phyloP scores from a whole-genome alignment of 169 alveolate genomes.

The Plasmodium cynomolgi region DNA sequence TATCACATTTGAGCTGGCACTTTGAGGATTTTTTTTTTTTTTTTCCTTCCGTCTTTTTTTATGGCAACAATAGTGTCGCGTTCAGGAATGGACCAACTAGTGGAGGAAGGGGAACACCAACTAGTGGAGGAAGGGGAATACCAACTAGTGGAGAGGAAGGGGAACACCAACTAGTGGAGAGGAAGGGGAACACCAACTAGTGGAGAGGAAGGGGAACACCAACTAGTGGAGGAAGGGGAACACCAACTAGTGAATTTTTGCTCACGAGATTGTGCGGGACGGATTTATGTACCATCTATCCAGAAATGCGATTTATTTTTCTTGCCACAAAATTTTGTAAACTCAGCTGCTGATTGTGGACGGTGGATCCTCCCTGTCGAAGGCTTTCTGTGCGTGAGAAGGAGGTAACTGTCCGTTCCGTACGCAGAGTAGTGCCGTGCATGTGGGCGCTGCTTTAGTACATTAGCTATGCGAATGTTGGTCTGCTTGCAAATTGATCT shows the following conservation, averaged over 20 bases:
- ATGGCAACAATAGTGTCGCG: neutral
- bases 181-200: neutral
- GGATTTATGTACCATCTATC: neutral
- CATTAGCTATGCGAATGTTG: too few species aligned
- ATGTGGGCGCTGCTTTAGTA: neutral
- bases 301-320: neutral
- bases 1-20: neutral
- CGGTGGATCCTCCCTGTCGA: neutral
- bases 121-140: too few species aligned
- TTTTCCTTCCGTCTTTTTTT: neutral
- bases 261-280: neutral
- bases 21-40: neutral
- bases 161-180: neutral
- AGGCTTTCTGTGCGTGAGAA: neutral
- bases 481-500: too few species aligned
- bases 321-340: neutral
- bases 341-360: neutral
- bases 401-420: neutral
- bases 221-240: neutral
- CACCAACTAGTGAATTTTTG: neutral
- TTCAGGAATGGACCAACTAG: neutral
- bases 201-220: neutral
- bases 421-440: neutral
- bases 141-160: neutral
- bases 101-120: neutral